Evolutionary conservation across 1,284 basidiomycete species (phyloP).

Genomic region (Ceratobasidium sp.): DNA sequence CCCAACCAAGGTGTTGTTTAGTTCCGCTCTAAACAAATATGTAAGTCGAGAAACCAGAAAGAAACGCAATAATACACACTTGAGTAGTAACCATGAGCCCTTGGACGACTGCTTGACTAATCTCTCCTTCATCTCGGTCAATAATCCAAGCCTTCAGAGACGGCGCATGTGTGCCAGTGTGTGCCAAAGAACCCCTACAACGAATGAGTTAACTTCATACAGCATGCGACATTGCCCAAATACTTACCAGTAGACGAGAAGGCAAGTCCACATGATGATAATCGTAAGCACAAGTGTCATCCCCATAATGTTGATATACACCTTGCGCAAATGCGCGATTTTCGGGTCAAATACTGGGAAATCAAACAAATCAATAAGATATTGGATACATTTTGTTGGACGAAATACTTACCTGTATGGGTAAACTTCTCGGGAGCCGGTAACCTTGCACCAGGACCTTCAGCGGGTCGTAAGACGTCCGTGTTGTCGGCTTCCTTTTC

Average conservation of each 20-base stretch:
- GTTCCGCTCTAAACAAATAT: constrained; percentile 49
- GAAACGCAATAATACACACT: background rate
- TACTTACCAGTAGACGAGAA: constrained; percentile 17
- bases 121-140: constrained; percentile 61
- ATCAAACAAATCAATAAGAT: background rate
- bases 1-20: constrained; percentile 56
- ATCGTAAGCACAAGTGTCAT: constrained; percentile 43
- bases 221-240: too few species aligned
- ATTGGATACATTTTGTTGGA: too few species aligned
- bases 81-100: constrained; percentile 54
- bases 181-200: constrained; percentile 48
- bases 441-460: constrained; percentile 25
- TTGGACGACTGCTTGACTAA: constrained; percentile 58
- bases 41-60: background rate
- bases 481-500: constrained; percentile 21
- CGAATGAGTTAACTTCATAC: background rate
- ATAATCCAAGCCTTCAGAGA: constrained; percentile 62
- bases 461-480: constrained; percentile 22
- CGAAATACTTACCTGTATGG: background rate
- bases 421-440: constrained; percentile 39
- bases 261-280: constrained; percentile 46
- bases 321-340: constrained; percentile 42
- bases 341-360: constrained; percentile 46
- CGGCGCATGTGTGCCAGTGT: constrained; percentile 25
- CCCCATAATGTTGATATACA: constrained; percentile 48